A percentile compares a stretch with the other conserved stretches of the same genome.
These are phyloP conservation scores for Myriosclerotinia duriaeana DNA, from an alignment of 2,329 filamentous ascomycete species.

Conservation along the genomic window DNA sequence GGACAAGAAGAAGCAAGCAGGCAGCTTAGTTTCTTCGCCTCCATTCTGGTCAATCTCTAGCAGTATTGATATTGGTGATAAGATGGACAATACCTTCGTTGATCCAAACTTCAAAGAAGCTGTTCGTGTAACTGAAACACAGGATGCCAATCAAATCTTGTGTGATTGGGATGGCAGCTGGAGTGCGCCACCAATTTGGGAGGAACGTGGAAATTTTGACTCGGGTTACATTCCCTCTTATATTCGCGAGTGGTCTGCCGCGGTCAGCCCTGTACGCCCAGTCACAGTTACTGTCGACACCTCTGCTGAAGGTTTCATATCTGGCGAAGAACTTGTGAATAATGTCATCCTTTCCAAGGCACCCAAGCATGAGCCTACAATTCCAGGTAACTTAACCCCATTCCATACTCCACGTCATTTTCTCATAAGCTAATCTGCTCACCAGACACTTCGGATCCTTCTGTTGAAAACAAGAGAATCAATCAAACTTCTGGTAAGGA, in stretches of 20 bases:
- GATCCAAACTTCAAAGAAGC: conserved; percentile 19
- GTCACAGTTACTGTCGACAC: neutral
- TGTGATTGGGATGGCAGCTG: conserved; percentile 34
- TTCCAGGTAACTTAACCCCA: conserved; percentile 32
- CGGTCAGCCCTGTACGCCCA: conserved; percentile 21
- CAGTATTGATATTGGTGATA: conserved; percentile 27
- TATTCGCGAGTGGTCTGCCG: conserved; percentile 36
- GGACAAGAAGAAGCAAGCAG: neutral
- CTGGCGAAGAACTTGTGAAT: conserved; percentile 26
- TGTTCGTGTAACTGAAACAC: conserved; percentile 32
- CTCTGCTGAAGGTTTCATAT: conserved; percentile 26
- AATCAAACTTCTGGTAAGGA: conserved; percentile 32
- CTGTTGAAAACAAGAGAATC: conserved; percentile 34
- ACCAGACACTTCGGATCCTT: conserved; percentile 30
- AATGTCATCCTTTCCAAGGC: conserved; percentile 21
- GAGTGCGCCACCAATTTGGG: conserved; percentile 36
- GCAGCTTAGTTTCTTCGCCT: conserved; percentile 11
- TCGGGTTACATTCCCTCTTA: conserved; percentile 33
- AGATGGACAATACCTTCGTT: conserved; percentile 19
- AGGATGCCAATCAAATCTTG: conserved; percentile 27
- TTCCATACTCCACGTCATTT: neutral
- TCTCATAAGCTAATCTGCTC: conserved; percentile 1
- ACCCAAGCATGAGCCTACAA: conserved; percentile 28
- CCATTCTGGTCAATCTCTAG: conserved; percentile 20
- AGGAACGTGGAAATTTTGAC: conserved; percentile 32